Conservation (phyloP, 2,329 filamentous ascomycete species). For the Pseudopithomyces chartarum region DNA sequence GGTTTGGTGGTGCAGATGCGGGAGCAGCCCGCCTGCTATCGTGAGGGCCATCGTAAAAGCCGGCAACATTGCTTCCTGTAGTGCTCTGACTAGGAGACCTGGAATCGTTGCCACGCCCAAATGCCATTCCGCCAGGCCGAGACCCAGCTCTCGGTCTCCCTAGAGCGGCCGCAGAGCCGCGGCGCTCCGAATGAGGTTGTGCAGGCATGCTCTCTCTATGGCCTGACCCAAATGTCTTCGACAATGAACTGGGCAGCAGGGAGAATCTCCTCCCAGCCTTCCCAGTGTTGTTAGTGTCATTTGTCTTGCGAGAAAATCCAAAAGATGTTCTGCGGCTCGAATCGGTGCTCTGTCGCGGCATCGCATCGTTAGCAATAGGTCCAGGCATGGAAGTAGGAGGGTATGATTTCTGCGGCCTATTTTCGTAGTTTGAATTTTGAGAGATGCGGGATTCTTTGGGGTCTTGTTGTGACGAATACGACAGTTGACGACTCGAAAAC, state of each 20-base stretch:
- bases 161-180: slow-evolving; percentile 32
- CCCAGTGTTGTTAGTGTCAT: slow-evolving; percentile 40
- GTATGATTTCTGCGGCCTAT: slow-evolving; percentile 72
- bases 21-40: slow-evolving; percentile 36
- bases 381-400: slow-evolving; percentile 91
- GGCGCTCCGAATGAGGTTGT: slow-evolving; percentile 40
- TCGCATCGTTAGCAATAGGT: slow-evolving; percentile 65
- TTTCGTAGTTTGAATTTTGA: slow-evolving; percentile 56
- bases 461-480: slow-evolving; percentile 32
- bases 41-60: slow-evolving; percentile 49
- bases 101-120: slow-evolving; percentile 48
- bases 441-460: slow-evolving; percentile 35
- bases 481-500: slow-evolving; percentile 63
- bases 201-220: slow-evolving; percentile 43
- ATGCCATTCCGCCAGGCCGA: slow-evolving; percentile 46
- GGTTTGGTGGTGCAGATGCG: slow-evolving; percentile 41
- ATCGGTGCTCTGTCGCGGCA: slow-evolving; percentile 55
- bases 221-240: slow-evolving; percentile 48
- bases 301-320: slow-evolving; percentile 54
- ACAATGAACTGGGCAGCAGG: slow-evolving; percentile 55
- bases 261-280: slow-evolving; percentile 56
- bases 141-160: slow-evolving; percentile 34
- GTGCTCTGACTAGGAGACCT: slow-evolving; percentile 53
- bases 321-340: slow-evolving; percentile 56
- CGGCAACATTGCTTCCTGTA: slow-evolving; percentile 49